phyloP scores from a whole-genome alignment of 2,329 filamentous ascomycete genomes.

The Bipolaris zeicola region DNA sequence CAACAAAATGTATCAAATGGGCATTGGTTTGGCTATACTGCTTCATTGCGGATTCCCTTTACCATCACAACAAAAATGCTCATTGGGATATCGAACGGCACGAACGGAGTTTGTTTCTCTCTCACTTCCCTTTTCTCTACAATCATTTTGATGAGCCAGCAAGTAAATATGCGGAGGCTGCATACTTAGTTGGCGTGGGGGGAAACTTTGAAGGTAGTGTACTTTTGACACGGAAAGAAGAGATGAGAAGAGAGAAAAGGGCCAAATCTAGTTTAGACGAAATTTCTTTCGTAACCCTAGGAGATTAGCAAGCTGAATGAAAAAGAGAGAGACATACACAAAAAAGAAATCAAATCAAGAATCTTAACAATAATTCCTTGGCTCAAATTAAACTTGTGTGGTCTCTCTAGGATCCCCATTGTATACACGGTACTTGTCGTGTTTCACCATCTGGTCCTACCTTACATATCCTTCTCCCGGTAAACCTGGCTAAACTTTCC shows the following conservation, averaged over 20 bases:
- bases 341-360: constrained; percentile 19
- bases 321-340: neutral
- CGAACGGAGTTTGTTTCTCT: constrained; percentile 7
- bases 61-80: neutral
- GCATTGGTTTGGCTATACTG: constrained; percentile 14
- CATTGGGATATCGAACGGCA: constrained; percentile 7
- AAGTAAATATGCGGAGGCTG: constrained; percentile 7
- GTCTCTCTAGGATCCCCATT: neutral
- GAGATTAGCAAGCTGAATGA: constrained; percentile 16
- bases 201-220: neutral
- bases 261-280: too few species aligned
- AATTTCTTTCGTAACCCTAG: constrained; percentile 9
- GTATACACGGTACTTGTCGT: neutral
- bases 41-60: constrained; percentile 5
- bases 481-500: neutral
- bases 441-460: neutral
- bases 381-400: constrained; percentile 4
- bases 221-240: constrained; percentile 6
- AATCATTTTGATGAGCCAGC: constrained; percentile 19
- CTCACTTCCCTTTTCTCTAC: constrained; percentile 15
- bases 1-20: constrained; percentile 11
- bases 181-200: neutral
- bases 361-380: too few species aligned
- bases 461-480: neutral
- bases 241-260: constrained; percentile 10